Percentiles rank a stretch among this genome's conserved stretches.
These are phyloP conservation scores for Gnaphalium uliginosum DNA, from an alignment of 129 eudicot species.

Conservation along the genomic window DNA sequence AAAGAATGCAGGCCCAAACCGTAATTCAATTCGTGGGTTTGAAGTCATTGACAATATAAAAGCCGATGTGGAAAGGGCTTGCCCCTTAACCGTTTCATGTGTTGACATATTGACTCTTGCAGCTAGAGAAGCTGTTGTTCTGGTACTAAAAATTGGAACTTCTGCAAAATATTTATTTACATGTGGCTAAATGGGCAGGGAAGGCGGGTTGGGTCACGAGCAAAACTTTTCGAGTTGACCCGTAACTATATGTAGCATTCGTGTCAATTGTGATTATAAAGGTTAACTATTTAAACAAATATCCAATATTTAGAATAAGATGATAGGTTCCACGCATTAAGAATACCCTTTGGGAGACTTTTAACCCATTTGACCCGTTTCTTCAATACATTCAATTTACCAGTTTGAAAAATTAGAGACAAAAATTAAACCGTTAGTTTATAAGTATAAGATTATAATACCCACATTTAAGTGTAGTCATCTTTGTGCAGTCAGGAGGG, in stretches of 20 bases:
- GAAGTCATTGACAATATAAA: slow-evolving; percentile 66
- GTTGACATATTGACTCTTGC: slow-evolving; percentile 78
- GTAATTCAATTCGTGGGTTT: slow-evolving; percentile 59
- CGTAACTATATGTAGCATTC: no score
- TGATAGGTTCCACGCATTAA: no score
- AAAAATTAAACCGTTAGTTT: not conserved
- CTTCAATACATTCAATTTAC: not conserved
- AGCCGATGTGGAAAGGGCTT: slow-evolving; percentile 59
- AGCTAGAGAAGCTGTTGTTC: slow-evolving; percentile 68
- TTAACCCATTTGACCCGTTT: not conserved
- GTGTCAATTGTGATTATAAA: no score
- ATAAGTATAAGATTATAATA: not conserved
- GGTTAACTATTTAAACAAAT: no score
- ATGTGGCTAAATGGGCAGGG: not conserved
- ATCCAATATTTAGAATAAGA: no score
- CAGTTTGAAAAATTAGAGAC: not conserved
- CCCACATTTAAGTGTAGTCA: not conserved
- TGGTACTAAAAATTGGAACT: slow-evolving; percentile 42
- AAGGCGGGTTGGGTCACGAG: no score
- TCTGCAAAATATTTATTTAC: not conserved
- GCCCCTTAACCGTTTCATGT: slow-evolving; percentile 73
- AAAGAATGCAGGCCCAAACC: slow-evolving; percentile 60
- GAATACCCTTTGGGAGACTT: not conserved
- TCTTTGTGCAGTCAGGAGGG: slow-evolving; percentile 67
- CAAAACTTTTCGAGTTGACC: no score